Percentiles rank a stretch among this genome's conserved stretches.
Conservation (phyloP, 1,139 yeast genomes). For the Hyphopichia burtonii region DNA sequence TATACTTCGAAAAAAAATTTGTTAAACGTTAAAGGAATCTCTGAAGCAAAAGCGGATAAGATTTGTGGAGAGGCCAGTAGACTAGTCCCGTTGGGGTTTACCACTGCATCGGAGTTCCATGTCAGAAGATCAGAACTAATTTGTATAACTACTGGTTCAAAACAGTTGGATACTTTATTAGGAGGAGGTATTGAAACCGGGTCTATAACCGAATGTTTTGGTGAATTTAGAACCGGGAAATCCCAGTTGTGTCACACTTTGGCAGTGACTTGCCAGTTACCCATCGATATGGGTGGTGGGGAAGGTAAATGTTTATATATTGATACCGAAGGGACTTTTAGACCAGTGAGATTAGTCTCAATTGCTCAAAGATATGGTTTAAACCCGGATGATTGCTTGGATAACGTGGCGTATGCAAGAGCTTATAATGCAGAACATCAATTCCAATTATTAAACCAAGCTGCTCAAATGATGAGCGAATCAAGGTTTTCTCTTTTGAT, state of each 20-base stretch:
- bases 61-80: slow-evolving; percentile 80
- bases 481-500: slow-evolving; percentile 78
- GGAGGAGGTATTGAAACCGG: slow-evolving; percentile 99
- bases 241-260: slow-evolving; percentile 95
- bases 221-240: slow-evolving; percentile 97
- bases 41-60: slow-evolving; percentile 93
- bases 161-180: slow-evolving; percentile 84
- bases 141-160: slow-evolving; percentile 92
- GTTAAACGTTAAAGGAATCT: slow-evolving; percentile 81
- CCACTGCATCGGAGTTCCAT: slow-evolving; percentile 95
- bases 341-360: slow-evolving; percentile 86
- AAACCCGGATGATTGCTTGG: slow-evolving; percentile 91
- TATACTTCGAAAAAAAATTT: slow-evolving; percentile 81
- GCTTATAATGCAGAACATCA: slow-evolving; percentile 98
- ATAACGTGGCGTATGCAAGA: slow-evolving; percentile 95
- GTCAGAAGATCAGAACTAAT: slow-evolving; percentile 86
- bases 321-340: slow-evolving; percentile 95
- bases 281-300: slow-evolving; percentile 98
- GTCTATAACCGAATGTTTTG: slow-evolving; percentile 92
- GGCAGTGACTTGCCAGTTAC: slow-evolving; percentile 95
- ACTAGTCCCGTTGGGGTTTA: slow-evolving; percentile 93
- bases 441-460: slow-evolving; percentile 77
- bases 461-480: slow-evolving; percentile 96
- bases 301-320: slow-evolving; percentile 96
- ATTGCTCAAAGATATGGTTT: slow-evolving; percentile 91